Evolutionary conservation across 495 filamentous ascomycete species (phyloP), one percentile per base, ranked within the genome.

Genomic region (Thozetella sp.): DNA sequence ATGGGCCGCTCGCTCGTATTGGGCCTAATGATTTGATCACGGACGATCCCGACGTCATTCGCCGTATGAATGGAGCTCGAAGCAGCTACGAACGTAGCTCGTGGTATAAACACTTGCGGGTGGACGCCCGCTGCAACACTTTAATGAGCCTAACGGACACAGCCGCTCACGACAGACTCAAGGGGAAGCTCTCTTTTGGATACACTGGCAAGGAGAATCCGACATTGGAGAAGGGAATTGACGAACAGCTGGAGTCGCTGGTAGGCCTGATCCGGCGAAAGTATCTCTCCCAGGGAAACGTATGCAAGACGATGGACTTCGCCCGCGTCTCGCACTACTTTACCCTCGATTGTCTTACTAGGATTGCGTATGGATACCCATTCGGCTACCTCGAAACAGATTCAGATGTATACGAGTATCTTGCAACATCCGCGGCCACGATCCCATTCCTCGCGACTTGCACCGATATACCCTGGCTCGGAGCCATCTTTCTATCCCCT

Each of bases 281-380:
- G 51, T 80, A 80, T 59, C 22, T 76, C 12, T 74, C 75, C 13
- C 64, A 63, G 0, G 60, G 63, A 25, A 37, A 52, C 2, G 56
- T 66, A 9, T 63, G 62, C 45, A 57, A 63, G 34, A 72, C 75
- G 1, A 24, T 81, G n/a, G 77, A 81, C 57, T 69, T 83, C 53
- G 72, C 67, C 1, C 59, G 51, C 3, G 64, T 69, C 1, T 68
- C 67, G 2, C 72, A 75, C 26, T 83, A 62, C 64, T 78, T 81
- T 59, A 80, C 78, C 0, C 61, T 81, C 15, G 80, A 83, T 56
- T 67, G 72, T n/a, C 79, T 81, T 55, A 71, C 73, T 9, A 72
- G 70, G 48, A 56, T 81, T 15, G 70, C 85, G 65, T 77, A 79
- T 60, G 61, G 88, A 63, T 54, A 85, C 60, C 55, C 73, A 61